Conservation (phyloP, 2,329 filamentous ascomycete genomes). For the Didymella sp. region DNA sequence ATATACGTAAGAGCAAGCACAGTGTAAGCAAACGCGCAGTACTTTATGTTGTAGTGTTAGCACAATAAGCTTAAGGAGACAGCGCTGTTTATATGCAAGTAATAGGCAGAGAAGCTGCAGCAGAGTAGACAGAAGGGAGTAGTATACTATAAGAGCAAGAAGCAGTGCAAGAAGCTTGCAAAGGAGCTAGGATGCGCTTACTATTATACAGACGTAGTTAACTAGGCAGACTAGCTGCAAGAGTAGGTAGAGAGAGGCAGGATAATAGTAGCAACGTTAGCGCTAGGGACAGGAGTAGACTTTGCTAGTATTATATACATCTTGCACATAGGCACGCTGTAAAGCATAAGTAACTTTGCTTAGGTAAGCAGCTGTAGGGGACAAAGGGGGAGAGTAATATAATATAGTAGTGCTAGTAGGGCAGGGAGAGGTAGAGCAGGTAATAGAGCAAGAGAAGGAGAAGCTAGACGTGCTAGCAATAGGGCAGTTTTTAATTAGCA, state of each 20-base stretch:
- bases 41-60: no score
- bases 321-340: no score
- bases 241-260: conserved; percentile 14
- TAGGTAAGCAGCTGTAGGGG: conserved; percentile 13
- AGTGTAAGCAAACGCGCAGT: neutral
- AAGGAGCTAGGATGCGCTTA: no score
- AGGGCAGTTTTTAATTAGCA: no score
- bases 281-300: no score
- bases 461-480: conserved; percentile 6
- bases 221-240: conserved; percentile 15
- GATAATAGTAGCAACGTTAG: conserved; percentile 29
- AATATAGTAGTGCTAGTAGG: conserved; percentile 12
- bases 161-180: no score
- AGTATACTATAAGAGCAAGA: conserved; percentile 23
- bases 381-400: neutral
- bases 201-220: conserved; percentile 18
- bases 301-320: no score
- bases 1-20: neutral
- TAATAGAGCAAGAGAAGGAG: neutral
- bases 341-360: no score
- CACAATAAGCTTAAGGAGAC: no score
- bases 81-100: no score
- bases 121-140: no score
- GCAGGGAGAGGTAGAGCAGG: conserved; percentile 1
- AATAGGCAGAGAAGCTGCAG: no score